Conservation (phyloP, 2,329 filamentous ascomycete genomes). For the Conoideocrella luteorostrata region DNA sequence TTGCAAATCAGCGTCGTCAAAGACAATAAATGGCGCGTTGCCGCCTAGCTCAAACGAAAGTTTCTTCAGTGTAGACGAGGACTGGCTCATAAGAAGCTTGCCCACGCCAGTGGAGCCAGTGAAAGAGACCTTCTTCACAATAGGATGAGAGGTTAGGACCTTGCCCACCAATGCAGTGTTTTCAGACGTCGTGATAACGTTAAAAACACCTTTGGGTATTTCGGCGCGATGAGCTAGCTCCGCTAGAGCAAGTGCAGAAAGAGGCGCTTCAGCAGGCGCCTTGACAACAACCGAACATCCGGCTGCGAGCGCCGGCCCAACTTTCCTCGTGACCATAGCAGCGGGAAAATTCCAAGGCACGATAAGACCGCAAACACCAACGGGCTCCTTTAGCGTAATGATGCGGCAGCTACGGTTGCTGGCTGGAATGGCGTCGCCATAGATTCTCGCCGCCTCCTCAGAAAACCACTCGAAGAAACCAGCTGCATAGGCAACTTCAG, state of each 20-base stretch:
- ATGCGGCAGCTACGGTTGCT: conserved; percentile 66
- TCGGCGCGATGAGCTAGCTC: conserved; percentile 83
- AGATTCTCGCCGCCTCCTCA: conserved; percentile 67
- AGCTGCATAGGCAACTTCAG: conserved; percentile 66
- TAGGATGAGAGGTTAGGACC: conserved; percentile 63
- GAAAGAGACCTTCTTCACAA: conserved; percentile 86
- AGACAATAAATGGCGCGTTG: conserved; percentile 94
- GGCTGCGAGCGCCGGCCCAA: conserved; percentile 77
- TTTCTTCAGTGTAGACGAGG: conserved; percentile 74
- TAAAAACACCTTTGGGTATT: conserved; percentile 84
- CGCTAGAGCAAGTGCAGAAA: conserved; percentile 79
- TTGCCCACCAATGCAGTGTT: conserved; percentile 78
- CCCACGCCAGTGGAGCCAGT: conserved; percentile 71
- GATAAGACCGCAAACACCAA: conserved; percentile 77
- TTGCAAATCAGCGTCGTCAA: conserved; percentile 89
- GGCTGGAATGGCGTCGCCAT: conserved; percentile 69
- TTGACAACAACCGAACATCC: conserved; percentile 93
- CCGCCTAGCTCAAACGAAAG: conserved; percentile 86
- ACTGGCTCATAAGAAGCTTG: conserved; percentile 82
- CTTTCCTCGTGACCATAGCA: conserved; percentile 67
- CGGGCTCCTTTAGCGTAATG: conserved; percentile 72
- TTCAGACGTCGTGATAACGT: conserved; percentile 71
- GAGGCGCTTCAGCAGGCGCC: conserved; percentile 85
- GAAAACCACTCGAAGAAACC: conserved; percentile 77
- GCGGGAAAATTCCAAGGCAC: conserved; percentile 88